Evolutionary conservation across 2,329 filamentous ascomycete genomes (phyloP).

Genomic region (Purpureocillium lavendulum): DNA sequence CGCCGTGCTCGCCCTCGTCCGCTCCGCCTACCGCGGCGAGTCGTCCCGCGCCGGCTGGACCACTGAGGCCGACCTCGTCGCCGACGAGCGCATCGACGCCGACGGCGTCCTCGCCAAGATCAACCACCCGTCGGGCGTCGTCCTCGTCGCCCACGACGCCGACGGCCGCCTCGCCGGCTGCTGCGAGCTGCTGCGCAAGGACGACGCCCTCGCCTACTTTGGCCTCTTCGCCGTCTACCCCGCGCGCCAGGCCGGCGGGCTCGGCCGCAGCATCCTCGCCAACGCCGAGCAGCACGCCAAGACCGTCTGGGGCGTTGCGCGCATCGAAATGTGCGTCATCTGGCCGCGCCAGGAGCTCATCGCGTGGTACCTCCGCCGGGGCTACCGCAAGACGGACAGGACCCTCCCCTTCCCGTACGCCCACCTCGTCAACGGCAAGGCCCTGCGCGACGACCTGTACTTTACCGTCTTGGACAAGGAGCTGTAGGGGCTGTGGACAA

Average conservation of each 20-base stretch:
- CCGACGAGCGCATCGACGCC: constrained; percentile 33
- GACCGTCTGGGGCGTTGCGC: constrained; percentile 19
- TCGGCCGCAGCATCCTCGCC: constrained; percentile 31
- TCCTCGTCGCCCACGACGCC: constrained; percentile 27
- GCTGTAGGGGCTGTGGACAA: constrained; percentile 10
- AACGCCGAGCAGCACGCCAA: constrained; percentile 30
- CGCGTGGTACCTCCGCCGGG: constrained; percentile 34
- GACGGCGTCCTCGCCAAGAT: constrained; percentile 29
- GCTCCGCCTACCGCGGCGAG: constrained; percentile 35
- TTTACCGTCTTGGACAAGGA: constrained; percentile 33
- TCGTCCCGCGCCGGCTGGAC: constrained; percentile 34
- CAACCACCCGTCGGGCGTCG: constrained; percentile 21
- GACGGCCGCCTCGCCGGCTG: constrained; percentile 26
- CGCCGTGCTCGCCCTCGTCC: constrained; percentile 27
- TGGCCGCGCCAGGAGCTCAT: constrained; percentile 34
- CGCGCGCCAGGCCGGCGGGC: constrained; percentile 29
- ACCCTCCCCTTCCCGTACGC: constrained; percentile 33
- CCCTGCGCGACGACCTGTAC: constrained; percentile 32
- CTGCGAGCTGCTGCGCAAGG: constrained; percentile 30
- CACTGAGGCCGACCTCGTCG: constrained; percentile 35
- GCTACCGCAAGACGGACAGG: constrained; percentile 30
- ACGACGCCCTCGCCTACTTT: constrained; percentile 28
- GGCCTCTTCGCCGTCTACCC: constrained; percentile 40
- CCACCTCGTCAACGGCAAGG: constrained; percentile 23
- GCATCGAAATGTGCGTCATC: constrained; percentile 37